phyloP scores from a whole-genome alignment of 2,329 filamentous ascomycete genomes.

The Reticulascus tulasneorum region DNA sequence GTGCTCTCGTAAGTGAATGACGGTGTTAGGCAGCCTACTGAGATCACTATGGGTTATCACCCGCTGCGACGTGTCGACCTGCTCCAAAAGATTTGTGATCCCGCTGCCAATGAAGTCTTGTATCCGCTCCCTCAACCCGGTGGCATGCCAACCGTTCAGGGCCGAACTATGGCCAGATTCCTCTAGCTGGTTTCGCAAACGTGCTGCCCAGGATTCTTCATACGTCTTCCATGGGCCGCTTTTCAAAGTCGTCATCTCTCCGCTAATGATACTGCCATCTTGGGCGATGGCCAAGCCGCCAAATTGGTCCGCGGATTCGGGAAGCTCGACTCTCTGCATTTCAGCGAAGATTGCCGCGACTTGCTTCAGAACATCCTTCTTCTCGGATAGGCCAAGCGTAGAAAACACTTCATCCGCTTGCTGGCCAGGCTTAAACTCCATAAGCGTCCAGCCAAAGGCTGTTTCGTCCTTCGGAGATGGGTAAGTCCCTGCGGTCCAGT shows the following conservation, averaged over 20 bases:
- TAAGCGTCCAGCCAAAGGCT: conserved; percentile 19
- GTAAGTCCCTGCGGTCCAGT: conserved; percentile 15
- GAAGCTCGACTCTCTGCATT: conserved; percentile 15
- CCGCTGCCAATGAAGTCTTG: conserved; percentile 13
- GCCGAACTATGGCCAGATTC: conserved; percentile 9
- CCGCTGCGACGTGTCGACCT: conserved; percentile 11
- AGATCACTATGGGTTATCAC: conserved; percentile 22
- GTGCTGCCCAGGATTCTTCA: conserved; percentile 11
- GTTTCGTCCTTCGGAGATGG: conserved; percentile 3
- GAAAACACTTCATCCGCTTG: conserved; percentile 16
- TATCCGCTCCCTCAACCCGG: conserved; percentile 12
- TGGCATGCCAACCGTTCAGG: conserved; percentile 17
- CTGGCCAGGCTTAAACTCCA: conserved; percentile 19
- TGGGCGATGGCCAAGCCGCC: conserved; percentile 18
- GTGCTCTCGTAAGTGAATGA: background rate
- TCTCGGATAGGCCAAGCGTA: conserved; percentile 5
- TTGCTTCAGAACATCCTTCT: conserved; percentile 14
- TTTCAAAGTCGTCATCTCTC: conserved; percentile 9
- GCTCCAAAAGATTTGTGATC: conserved; percentile 6
- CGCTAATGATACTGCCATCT: conserved; percentile 13
- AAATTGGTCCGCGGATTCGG: conserved; percentile 8
- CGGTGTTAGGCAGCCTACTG: conserved; percentile 15
- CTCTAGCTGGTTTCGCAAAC: conserved; percentile 7
- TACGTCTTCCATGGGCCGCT: conserved; percentile 16
- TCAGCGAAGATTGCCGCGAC: conserved; percentile 17